Percentiles rank a stretch among this genome's conserved stretches.
Conservation (phyloP, 257 asterid genomes). For the Sherardia arvensis region DNA sequence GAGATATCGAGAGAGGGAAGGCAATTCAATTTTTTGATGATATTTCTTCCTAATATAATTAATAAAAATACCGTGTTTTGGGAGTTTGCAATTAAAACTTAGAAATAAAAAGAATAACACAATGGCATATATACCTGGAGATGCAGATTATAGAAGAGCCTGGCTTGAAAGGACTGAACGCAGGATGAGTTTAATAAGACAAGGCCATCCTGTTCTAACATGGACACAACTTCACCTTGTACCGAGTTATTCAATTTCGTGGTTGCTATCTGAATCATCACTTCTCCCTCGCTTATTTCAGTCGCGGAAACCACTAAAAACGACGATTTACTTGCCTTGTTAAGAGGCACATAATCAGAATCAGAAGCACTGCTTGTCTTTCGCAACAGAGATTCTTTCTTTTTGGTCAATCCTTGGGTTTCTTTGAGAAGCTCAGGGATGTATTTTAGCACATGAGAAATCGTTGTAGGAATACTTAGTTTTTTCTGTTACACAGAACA, state of each 20-base stretch:
- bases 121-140: slow-evolving; percentile 35
- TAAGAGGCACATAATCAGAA: not conserved
- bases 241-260: slow-evolving; percentile 15
- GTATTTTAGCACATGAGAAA: slow-evolving; percentile 53
- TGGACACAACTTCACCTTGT: slow-evolving; percentile 20
- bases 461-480: slow-evolving; percentile 55
- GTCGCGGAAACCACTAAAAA: slow-evolving; percentile 23
- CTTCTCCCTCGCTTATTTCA: slow-evolving; percentile 28
- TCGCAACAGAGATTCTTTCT: slow-evolving; percentile 33
- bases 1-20: too few species aligned
- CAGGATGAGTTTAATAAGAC: slow-evolving; percentile 34
- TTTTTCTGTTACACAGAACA: slow-evolving; percentile 30
- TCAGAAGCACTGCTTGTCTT: slow-evolving; percentile 6
- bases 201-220: slow-evolving; percentile 47
- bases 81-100: too few species aligned
- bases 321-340: slow-evolving; percentile 4
- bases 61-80: too few species aligned
- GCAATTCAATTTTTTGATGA: too few species aligned
- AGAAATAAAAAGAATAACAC: too few species aligned
- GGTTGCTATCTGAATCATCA: slow-evolving; percentile 39
- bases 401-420: slow-evolving; percentile 29
- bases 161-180: slow-evolving; percentile 42
- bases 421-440: slow-evolving; percentile 65
- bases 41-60: too few species aligned
- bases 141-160: slow-evolving; percentile 47